Conservation (phyloP, 2,329 filamentous ascomycete genomes). For the Phyllosticta paracitricarpa region DNA sequence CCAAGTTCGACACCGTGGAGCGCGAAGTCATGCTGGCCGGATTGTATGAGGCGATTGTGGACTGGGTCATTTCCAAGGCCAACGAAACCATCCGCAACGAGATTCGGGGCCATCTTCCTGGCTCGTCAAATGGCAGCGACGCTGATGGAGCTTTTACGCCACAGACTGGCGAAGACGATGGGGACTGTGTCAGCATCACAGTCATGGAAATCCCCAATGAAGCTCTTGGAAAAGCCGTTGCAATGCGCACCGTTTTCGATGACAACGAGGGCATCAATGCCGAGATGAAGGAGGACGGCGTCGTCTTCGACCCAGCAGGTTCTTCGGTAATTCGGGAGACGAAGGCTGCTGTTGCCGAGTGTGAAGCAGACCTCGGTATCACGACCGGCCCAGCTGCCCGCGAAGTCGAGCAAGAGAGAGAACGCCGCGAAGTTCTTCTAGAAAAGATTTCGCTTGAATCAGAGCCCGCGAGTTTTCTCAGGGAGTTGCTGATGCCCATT, state of each 20-base stretch:
- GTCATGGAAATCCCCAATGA: slow-evolving; percentile 77
- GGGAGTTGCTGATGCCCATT: slow-evolving; percentile 69
- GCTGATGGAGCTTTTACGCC: slow-evolving; percentile 48
- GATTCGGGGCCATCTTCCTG: slow-evolving; percentile 55
- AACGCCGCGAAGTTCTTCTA: slow-evolving; percentile 71
- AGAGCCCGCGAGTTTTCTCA: slow-evolving; percentile 72
- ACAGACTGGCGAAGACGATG: slow-evolving; percentile 57
- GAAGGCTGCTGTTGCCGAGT: slow-evolving; percentile 67
- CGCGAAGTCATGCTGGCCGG: slow-evolving; percentile 73
- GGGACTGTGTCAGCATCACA: slow-evolving; percentile 80
- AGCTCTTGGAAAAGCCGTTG: slow-evolving; percentile 73
- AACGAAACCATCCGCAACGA: slow-evolving; percentile 76
- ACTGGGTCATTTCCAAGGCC: slow-evolving; percentile 85
- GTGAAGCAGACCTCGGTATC: slow-evolving; percentile 69
- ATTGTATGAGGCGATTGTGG: slow-evolving; percentile 86
- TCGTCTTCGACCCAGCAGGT: slow-evolving; percentile 63
- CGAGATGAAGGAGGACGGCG: slow-evolving; percentile 94
- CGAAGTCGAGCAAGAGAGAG: slow-evolving; percentile 67
- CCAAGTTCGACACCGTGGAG: slow-evolving; percentile 74
- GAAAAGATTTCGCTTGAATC: slow-evolving; percentile 79
- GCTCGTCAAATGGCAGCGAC: slow-evolving; percentile 56
- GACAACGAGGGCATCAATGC: slow-evolving; percentile 86
- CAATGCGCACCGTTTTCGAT: slow-evolving; percentile 85
- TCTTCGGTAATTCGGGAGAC: slow-evolving; percentile 81
- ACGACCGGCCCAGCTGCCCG: slow-evolving; percentile 55